Conservation (phyloP, 2,329 filamentous ascomycete genomes). For the Arthrinium puccinioides region DNA sequence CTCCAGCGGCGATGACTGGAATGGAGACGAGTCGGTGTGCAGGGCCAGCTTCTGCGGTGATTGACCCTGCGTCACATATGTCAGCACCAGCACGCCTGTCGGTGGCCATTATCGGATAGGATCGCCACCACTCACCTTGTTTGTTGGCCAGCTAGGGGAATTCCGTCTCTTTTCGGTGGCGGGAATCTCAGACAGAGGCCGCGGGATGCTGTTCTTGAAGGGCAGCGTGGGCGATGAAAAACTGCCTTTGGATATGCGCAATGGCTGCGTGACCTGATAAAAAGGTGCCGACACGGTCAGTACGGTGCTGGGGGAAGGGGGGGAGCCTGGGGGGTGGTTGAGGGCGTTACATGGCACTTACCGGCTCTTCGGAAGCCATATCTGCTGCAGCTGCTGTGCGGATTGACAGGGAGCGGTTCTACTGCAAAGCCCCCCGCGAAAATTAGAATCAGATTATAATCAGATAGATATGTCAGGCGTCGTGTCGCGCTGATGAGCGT, state of each 20-base stretch:
- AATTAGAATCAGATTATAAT: no score
- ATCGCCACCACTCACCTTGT: constrained; percentile 55
- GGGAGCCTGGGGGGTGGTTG: not conserved
- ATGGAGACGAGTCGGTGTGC: constrained; percentile 71
- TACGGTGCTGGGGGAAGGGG: not conserved
- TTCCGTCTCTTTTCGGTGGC: constrained; percentile 81
- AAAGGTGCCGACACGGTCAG: constrained; percentile 2
- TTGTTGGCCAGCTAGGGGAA: constrained; percentile 77
- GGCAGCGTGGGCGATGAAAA: constrained; percentile 43
- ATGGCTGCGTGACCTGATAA: constrained; percentile 45
- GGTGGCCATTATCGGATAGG: no score
- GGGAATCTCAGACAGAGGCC: constrained; percentile 83
- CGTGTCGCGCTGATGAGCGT: no score
- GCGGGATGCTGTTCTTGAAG: constrained; percentile 55
- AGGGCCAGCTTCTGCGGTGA: constrained; percentile 59
- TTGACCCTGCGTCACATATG: constrained; percentile 14
- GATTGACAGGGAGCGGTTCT: no score
- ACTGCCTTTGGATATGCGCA: constrained; percentile 67
- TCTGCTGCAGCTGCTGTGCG: no score
- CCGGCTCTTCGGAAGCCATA: constrained; percentile 5
- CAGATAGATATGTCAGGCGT: no score
- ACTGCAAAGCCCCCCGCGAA: no score
- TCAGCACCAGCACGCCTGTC: no score
- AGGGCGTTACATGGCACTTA: constrained; percentile 1
- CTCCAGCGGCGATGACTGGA: constrained; percentile 74